phyloP scores from a whole-genome alignment of 495 filamentous ascomycete genomes.

The Penicillium ochrochloron region DNA sequence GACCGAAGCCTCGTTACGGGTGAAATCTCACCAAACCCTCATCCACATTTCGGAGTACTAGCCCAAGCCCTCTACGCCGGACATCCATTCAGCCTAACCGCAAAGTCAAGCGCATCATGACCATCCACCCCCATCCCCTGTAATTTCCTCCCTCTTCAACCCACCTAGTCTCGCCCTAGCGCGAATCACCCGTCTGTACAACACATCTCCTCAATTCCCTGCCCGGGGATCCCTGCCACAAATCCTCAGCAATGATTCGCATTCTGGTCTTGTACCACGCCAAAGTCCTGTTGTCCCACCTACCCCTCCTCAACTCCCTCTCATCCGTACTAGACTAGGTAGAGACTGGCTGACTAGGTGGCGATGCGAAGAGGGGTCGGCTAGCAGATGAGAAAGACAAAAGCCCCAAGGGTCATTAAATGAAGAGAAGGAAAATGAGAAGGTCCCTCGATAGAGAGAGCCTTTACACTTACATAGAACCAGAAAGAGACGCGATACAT shows the following conservation, averaged over 20 bases:
- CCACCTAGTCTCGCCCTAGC: background rate
- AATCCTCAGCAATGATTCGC: slow-evolving; percentile 12
- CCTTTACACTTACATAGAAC: no score
- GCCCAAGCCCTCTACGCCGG: background rate
- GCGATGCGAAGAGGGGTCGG: background rate
- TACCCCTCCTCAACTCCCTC: background rate
- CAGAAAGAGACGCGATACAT: background rate
- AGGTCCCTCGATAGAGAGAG: no score
- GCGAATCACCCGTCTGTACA: slow-evolving; percentile 19
- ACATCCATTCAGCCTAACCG: background rate
- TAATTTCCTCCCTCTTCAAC: background rate
- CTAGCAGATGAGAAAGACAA: background rate
- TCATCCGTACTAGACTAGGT: background rate
- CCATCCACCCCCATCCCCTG: background rate
- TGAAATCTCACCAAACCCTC: background rate
- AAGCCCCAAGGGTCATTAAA: background rate
- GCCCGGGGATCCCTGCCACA: slow-evolving; percentile 17
- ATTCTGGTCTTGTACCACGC: slow-evolving; percentile 19
- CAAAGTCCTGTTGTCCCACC: slow-evolving; percentile 20
- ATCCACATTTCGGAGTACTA: background rate
- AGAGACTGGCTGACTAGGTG: background rate
- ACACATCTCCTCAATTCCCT: slow-evolving; percentile 3
- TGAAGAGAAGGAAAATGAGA: background rate
- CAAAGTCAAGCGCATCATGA: background rate
- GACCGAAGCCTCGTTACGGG: slow-evolving; percentile 10